These are phyloP conservation scores for Physcia stellaris DNA, from an alignment of 495 filamentous ascomycete species.

Conservation along the genomic window DNA sequence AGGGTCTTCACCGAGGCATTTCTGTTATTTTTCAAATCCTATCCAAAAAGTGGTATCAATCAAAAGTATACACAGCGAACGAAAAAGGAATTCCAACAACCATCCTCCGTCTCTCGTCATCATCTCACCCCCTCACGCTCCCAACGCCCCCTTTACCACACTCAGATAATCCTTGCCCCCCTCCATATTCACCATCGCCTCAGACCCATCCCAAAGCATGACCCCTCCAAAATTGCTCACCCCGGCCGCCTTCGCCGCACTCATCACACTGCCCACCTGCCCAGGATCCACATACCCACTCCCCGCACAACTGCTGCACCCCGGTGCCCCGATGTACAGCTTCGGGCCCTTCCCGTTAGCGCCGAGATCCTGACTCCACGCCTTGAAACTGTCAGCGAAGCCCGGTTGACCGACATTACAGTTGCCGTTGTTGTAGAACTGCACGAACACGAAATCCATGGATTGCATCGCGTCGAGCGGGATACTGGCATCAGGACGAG, in stretches of 20 bases:
- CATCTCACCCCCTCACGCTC: not conserved
- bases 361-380: slow-evolving; percentile 31
- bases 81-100: too few relatives aligned
- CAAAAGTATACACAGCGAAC: too few relatives aligned
- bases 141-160: slow-evolving; percentile 11
- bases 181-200: slow-evolving; percentile 14
- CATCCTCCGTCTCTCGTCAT: too few relatives aligned
- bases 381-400: slow-evolving; percentile 24
- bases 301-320: slow-evolving; percentile 23
- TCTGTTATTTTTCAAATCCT: too few relatives aligned
- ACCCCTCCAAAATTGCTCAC: slow-evolving; percentile 34
- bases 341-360: slow-evolving; percentile 25
- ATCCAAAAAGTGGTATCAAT: too few relatives aligned
- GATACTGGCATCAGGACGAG: slow-evolving; percentile 39
- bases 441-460: slow-evolving; percentile 32
- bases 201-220: slow-evolving; percentile 39
- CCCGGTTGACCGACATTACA: slow-evolving; percentile 17
- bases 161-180: slow-evolving; percentile 8
- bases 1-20: too few relatives aligned
- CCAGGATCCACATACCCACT: slow-evolving; percentile 30
- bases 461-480: slow-evolving; percentile 20
- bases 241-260: slow-evolving; percentile 16
- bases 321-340: slow-evolving; percentile 36
- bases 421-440: slow-evolving; percentile 31
- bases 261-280: slow-evolving; percentile 20